A percentile compares a stretch with the other conserved stretches of the same genome.
These are phyloP conservation scores for Monosporascus ibericus DNA, from an alignment of 2,329 filamentous ascomycete genomes.

Conservation along the genomic window DNA sequence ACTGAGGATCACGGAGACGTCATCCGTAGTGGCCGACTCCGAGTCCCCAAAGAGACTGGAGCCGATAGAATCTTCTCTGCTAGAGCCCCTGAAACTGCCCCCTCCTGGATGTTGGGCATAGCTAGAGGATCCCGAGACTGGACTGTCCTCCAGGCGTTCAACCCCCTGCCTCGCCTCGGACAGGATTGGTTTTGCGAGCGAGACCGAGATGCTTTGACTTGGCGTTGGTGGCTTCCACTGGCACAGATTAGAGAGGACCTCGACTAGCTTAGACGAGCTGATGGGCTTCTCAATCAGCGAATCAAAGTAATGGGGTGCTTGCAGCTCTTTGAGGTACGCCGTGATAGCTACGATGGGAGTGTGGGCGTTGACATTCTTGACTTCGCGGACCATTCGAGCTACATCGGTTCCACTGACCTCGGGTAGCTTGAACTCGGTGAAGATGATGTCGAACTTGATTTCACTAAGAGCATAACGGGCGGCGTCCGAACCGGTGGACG, in stretches of 20 bases:
- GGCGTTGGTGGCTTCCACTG: slow-evolving; percentile 80
- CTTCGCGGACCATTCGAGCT: slow-evolving; percentile 95
- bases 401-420: slow-evolving; percentile 94
- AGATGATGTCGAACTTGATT: slow-evolving; percentile 97
- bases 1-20: slow-evolving; percentile 68
- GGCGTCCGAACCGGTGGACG: slow-evolving; percentile 83
- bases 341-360: slow-evolving; percentile 96
- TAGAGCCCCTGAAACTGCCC: slow-evolving; percentile 72
- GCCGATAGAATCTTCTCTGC: slow-evolving; percentile 81
- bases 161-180: slow-evolving; percentile 62
- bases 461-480: slow-evolving; percentile 92
- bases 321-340: slow-evolving; percentile 94
- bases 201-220: slow-evolving; percentile 34
- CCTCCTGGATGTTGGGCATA: slow-evolving; percentile 61
- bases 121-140: slow-evolving; percentile 69
- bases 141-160: slow-evolving; percentile 67
- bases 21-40: slow-evolving; percentile 72
- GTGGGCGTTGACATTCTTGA: slow-evolving; percentile 87
- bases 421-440: slow-evolving; percentile 93
- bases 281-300: slow-evolving; percentile 95
- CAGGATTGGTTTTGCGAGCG: slow-evolving; percentile 53
- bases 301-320: slow-evolving; percentile 92
- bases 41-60: slow-evolving; percentile 84
- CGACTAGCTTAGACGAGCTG: slow-evolving; percentile 82
- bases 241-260: slow-evolving; percentile 81